A percentile compares a stretch with the other conserved stretches of the same genome.
Conservation (phyloP, 2,329 filamentous ascomycete species). For the Waltergamsia citrina region DNA sequence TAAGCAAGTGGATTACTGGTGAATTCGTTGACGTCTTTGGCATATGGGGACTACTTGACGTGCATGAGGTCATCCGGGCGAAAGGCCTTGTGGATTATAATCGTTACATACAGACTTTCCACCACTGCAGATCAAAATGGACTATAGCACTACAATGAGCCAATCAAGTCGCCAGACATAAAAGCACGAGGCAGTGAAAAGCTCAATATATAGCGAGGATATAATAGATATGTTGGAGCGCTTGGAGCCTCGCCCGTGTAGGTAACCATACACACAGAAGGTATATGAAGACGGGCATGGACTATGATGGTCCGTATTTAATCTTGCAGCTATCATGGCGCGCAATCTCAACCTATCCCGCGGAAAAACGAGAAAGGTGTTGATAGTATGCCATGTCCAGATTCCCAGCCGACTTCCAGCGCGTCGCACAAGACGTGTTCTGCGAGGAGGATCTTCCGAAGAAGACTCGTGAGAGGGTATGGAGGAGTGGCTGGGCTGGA, state of each 20-base stretch:
- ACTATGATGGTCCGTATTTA: conserved; percentile 41
- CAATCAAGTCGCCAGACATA: too few species aligned
- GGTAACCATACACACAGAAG: conserved; percentile 7
- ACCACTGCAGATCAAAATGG: not conserved
- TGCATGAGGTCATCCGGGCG: too few species aligned
- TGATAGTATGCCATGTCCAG: not conserved
- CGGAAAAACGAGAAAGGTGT: conserved; percentile 3
- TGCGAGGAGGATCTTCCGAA: conserved; percentile 21
- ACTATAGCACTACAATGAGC: too few species aligned
- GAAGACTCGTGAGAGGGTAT: conserved; percentile 22
- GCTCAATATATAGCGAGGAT: not conserved
- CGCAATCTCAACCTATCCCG: not conserved
- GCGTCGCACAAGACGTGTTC: conserved; percentile 24
- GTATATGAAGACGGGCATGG: conserved; percentile 28
- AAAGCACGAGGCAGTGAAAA: not conserved
- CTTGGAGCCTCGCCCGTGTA: conserved; percentile 42
- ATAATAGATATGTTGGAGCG: conserved; percentile 32
- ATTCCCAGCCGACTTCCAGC: conserved; percentile 24
- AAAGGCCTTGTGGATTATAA: too few species aligned
- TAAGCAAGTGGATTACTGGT: not conserved
- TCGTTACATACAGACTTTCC: too few species aligned
- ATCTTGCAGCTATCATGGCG: conserved; percentile 29
- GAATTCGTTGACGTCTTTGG: conserved; percentile 1
- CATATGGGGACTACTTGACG: too few species aligned
- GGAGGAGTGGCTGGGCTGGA: conserved; percentile 5